Percentiles rank a stretch among this genome's conserved stretches.
Conservation (phyloP, 305 asterid genomes). For the Fraxinus albicans region DNA sequence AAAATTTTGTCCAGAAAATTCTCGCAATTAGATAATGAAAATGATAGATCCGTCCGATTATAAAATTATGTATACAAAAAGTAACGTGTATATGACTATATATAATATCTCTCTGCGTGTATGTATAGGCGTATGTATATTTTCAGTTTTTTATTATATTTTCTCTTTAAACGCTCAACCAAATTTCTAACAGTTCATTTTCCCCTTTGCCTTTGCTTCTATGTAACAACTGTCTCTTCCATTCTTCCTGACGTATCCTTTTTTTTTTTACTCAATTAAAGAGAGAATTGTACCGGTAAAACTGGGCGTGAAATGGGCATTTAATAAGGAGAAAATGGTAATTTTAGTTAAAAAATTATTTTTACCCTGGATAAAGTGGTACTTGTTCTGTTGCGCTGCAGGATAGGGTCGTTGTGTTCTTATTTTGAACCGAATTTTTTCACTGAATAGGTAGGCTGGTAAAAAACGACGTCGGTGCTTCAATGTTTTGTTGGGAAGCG, state of each 20-base stretch:
- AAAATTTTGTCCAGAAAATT: constrained; percentile 26
- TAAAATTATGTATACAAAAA: not conserved
- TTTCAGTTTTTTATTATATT: not conserved
- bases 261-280: not conserved
- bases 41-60: constrained; percentile 19
- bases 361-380: constrained; percentile 24
- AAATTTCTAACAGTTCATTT: constrained; percentile 31
- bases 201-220: constrained; percentile 22
- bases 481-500: not conserved
- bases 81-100: not conserved
- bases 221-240: constrained; percentile 14
- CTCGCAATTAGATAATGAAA: constrained; percentile 27
- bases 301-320: not conserved
- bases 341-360: not conserved
- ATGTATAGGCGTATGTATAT: constrained; percentile 11
- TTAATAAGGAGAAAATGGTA: not conserved
- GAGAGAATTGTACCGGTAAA: not conserved
- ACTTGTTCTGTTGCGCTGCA: constrained; percentile 26
- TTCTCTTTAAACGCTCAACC: constrained; percentile 17
- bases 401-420: constrained; percentile 27
- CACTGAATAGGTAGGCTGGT: not conserved
- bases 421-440: constrained; percentile 18
- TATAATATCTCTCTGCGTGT: not conserved
- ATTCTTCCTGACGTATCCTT: constrained; percentile 33
- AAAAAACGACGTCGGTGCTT: not conserved